Evolutionary conservation across 164 flowering plant species (phyloP), one percentile per base, ranked within the genome.

Genomic region (Akebia trifoliata): DNA sequence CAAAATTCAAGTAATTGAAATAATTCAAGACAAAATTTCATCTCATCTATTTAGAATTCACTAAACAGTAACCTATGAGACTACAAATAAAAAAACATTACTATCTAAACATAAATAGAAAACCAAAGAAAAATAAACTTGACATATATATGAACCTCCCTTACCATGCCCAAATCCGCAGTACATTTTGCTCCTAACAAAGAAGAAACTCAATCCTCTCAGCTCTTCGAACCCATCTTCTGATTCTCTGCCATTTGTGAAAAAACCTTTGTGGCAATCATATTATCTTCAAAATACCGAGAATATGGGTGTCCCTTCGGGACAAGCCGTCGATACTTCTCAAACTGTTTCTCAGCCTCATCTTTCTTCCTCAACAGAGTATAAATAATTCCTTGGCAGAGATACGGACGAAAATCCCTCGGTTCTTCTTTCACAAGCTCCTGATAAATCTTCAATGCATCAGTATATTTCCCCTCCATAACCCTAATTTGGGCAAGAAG

Each of bases 361-460:
- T 77, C 80, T 35, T 70, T 74, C 73, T 81, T 84, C 79, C 72
- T 69, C 78, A 86, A 29, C 71, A 90, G 54, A 17, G 86, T 77
- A 48, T 90, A 94, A 17, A 90, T 76, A 32, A 90, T 90, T 0
- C 95, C 96, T 54, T 81, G 95, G 61, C 95, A 90, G 34, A 90
- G 65, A 65, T 94, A 88, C 0, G 99, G 99, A 60, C 99, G 56
- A 20, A 88, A 94, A 74, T 94, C 99, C 68, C 80, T 73, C 0
- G 95, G 97, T 47, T 90, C 96, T 46, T 94, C 96, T 74, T 77
- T 86, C 53, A 72, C 87, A 43, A 92, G 77, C 39, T 79, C 86
- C 66, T 83, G 60, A 74, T 90, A 88, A 55, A 86, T 55, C 73
- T 76, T 79, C 82, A 92, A 72, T 4, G 99, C 97, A 14, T 78